Conservation (phyloP, 805 yeast species). For the Cyberlindnera bimundalis region DNA sequence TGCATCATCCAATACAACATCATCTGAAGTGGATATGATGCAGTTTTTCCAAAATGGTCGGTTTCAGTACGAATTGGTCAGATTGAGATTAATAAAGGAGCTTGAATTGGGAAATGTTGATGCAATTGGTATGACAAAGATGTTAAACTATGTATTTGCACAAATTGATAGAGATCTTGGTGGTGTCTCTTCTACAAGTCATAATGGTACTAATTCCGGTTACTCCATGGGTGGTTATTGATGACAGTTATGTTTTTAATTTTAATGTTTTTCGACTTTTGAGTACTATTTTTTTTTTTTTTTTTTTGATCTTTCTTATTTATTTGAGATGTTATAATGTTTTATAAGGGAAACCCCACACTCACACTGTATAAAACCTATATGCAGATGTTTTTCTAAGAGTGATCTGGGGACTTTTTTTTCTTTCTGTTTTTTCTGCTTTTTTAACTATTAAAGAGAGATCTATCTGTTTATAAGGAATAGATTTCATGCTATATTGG, state of each 20-base stretch:
- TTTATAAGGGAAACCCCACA: not conserved
- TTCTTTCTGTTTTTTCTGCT: no score
- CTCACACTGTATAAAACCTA: no score
- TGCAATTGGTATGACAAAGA: constrained; percentile 7
- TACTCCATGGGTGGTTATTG: constrained; percentile 4
- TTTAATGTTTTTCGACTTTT: not conserved
- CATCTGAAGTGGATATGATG: constrained; percentile 7
- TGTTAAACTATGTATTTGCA: constrained; percentile 21
- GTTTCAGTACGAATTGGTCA: constrained; percentile 21
- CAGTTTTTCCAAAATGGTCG: constrained; percentile 22
- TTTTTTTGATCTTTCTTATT: not conserved
- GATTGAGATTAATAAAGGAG: constrained; percentile 19
- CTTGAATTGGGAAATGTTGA: constrained; percentile 16
- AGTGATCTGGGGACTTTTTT: no score
- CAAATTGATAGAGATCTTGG: constrained; percentile 23
- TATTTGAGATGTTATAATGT: not conserved
- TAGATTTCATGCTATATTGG: no score
- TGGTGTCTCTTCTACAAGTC: not conserved
- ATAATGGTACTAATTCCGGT: not conserved
- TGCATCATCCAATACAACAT: not conserved
- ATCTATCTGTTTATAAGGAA: no score
- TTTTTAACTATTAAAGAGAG: no score
- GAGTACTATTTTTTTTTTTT: not conserved
- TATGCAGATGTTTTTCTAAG: no score
- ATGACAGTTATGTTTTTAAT: no score